Evolutionary conservation across 2,329 filamentous ascomycete genomes (phyloP), one percentile per base, ranked within the genome.

Genomic region (Purpureocillium lavendulum): DNA sequence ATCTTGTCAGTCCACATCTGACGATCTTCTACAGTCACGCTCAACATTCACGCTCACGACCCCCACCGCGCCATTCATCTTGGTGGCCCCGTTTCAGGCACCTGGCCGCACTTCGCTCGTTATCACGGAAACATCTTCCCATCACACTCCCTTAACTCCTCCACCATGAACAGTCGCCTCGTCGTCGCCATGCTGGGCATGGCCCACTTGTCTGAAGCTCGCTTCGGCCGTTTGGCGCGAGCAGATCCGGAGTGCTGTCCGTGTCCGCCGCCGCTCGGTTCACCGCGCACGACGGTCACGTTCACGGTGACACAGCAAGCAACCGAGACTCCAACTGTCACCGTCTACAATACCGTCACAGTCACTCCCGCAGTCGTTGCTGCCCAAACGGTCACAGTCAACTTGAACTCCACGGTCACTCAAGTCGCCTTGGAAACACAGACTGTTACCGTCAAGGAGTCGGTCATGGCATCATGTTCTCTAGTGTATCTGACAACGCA

Each of bases 311-410:
- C 52, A 31, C 41, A 47, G 8, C 41, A 45, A 18, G 46, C 13
- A 15, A 11, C 36, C 35, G 42, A 41, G 35, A 42, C 38, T 7
- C 50, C 13, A 43, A 54, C 44, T 4, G 40, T 46, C 21, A 44
- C 42, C 4, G 48, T 56, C 28, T 64, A 58, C 45, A 64, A 62
- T 49, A 65, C 60, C 2, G 48, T 64, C n/a, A 42, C 53, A 13
- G 50, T 57, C 40, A 62, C 59, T 10, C 21, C 21, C 10, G 5
- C 21, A 10, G 21, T 10, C 21, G 21, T 26, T 26, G 21, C 21
- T 26, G 6, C 21, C 21, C 21, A 26, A 10, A 26, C 21, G 6
- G 10, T 26, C 21, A 26, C 21, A 5, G 35, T 8, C 10, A 26
- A 43, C 38, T 14, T 24, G 30, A 7, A 29, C 30, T 21, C 30